Percentiles rank a stretch among this genome's conserved stretches.
Evolutionary conservation across 1,284 basidiomycete species (phyloP).

Genomic region (Microbotryomycetes sp.): DNA sequence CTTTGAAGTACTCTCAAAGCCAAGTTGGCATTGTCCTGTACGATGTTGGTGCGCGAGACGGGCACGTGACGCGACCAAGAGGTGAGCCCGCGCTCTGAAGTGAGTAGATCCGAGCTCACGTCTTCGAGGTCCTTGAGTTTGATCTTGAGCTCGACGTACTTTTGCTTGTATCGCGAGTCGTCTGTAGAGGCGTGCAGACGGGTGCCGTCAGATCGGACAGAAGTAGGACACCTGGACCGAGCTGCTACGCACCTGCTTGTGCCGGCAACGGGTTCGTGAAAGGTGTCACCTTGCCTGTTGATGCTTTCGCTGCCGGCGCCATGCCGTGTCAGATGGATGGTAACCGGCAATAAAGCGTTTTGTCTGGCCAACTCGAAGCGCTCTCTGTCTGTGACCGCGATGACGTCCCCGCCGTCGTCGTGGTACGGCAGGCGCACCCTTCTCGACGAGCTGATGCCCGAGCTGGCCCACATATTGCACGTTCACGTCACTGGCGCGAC

Average conservation of each 20-base stretch:
- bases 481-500: background rate
- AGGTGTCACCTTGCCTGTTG: constrained; percentile 8
- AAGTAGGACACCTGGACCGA: background rate
- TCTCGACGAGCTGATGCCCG: background rate
- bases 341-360: background rate
- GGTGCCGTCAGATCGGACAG: too few species aligned
- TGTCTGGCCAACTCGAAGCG: too few species aligned
- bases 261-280: constrained; percentile 11
- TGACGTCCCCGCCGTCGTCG: too few species aligned
- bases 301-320: constrained; percentile 9
- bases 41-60: constrained; percentile 33
- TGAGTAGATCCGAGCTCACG: constrained; percentile 46
- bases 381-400: background rate
- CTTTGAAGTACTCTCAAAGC: constrained; percentile 70
- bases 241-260: constrained; percentile 17
- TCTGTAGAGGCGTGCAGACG: too few species aligned
- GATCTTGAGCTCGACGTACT: constrained; percentile 81
- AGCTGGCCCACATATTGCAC: background rate
- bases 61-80: constrained; percentile 1
- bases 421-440: background rate
- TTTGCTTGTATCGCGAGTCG: constrained; percentile 77
- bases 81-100: background rate
- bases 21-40: constrained; percentile 41
- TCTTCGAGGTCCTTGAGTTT: constrained; percentile 82
- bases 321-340: background rate